phyloP scores from a whole-genome alignment of 2,329 filamentous ascomycete genomes.

The Diaporthe eres region DNA sequence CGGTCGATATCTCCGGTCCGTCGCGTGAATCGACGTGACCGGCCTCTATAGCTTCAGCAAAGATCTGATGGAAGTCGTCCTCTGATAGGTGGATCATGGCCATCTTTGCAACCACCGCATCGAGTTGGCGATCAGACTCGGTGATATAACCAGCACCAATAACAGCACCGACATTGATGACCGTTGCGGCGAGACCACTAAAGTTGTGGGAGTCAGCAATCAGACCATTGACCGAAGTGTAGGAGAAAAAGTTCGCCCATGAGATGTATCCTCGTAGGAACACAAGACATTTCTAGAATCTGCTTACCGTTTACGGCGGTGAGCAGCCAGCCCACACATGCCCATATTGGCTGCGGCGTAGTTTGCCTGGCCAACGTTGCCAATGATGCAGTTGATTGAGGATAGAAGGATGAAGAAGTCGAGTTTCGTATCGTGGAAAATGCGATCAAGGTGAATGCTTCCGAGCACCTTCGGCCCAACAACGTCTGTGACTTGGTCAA shows the following conservation, averaged over 20 bases:
- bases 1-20: constrained; percentile 44
- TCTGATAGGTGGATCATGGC: constrained; percentile 48
- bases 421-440: constrained; percentile 42
- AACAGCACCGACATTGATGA: constrained; percentile 41
- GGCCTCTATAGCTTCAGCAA: constrained; percentile 57
- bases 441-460: constrained; percentile 47
- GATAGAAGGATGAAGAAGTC: constrained; percentile 60
- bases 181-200: constrained; percentile 37
- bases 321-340: constrained; percentile 42
- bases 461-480: constrained; percentile 47
- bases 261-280: background rate
- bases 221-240: background rate
- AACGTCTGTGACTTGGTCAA: constrained; percentile 42
- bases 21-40: constrained; percentile 31
- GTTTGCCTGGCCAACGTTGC: constrained; percentile 60
- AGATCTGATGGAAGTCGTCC: constrained; percentile 56
- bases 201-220: background rate
- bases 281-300: background rate
- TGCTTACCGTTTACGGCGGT: constrained; percentile 40
- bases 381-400: constrained; percentile 58
- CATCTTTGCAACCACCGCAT: constrained; percentile 36
- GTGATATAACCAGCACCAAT: constrained; percentile 44
- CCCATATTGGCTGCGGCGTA: constrained; percentile 57
- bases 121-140: constrained; percentile 25
- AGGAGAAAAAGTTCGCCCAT: too few species aligned